A percentile compares a stretch with the other conserved stretches of the same genome.
Conservation (phyloP, 768 basidiomycete genomes). For the Mycena rebaudengoi region DNA sequence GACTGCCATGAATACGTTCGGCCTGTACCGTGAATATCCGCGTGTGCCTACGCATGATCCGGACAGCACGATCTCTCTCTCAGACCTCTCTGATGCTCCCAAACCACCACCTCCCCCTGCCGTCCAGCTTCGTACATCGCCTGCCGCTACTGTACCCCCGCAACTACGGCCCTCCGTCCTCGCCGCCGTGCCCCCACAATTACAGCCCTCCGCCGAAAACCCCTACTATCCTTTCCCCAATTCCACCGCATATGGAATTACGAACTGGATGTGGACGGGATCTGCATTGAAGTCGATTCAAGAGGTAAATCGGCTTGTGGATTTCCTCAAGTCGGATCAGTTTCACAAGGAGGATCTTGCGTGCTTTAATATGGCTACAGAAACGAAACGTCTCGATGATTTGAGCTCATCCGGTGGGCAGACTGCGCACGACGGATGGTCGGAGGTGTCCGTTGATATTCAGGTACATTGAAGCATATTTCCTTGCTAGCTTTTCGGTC, state of each 20-base stretch:
- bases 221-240: constrained; percentile 2
- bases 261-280: constrained; percentile 20
- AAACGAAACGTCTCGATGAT: constrained; percentile 2
- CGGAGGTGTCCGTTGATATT: constrained; percentile 13
- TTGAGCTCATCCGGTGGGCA: neutral
- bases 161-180: too few species aligned
- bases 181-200: too few species aligned
- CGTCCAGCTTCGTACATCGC: too few species aligned
- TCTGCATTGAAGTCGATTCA: neutral
- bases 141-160: neutral
- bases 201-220: neutral
- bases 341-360: neutral
- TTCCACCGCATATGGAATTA: constrained; percentile 1
- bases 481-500: too few species aligned
- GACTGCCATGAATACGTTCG: neutral
- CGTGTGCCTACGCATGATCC: constrained; percentile 9
- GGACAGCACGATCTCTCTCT: neutral
- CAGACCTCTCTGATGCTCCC: constrained; percentile 14
- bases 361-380: neutral
- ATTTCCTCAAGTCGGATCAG: neutral
- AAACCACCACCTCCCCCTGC: neutral
- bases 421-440: constrained; percentile 17
- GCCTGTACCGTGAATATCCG: constrained; percentile 16
- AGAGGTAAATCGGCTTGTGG: neutral
- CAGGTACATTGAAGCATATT: too few species aligned